A percentile compares a stretch with the other conserved stretches of the same genome.
phyloP scores from a whole-genome alignment of 2,329 filamentous ascomycete species.

The Botryotinia calthae region DNA sequence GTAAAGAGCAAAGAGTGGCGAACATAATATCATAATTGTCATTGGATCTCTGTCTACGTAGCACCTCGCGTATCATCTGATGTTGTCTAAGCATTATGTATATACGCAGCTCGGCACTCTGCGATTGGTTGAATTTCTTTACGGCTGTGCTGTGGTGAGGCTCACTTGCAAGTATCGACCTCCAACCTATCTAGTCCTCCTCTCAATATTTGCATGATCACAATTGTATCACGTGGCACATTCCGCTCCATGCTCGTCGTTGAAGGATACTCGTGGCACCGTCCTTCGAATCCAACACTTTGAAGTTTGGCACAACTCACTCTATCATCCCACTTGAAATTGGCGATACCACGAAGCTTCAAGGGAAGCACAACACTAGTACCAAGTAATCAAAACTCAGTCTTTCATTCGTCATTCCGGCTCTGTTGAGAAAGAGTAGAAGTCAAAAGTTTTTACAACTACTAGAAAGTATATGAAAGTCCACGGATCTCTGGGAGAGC shows the following conservation, averaged over 20 bases:
- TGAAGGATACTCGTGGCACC: neutral
- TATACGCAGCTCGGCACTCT: neutral
- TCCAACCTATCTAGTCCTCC: neutral
- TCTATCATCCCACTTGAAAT: too few species aligned
- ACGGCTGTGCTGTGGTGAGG: neutral
- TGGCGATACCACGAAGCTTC: neutral
- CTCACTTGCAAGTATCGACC: neutral
- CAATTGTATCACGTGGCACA: neutral
- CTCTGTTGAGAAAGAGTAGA: too few species aligned
- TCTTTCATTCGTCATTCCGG: neutral
- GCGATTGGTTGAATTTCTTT: neutral
- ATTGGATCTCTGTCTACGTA: neutral
- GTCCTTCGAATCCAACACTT: neutral
- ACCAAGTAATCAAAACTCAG: neutral
- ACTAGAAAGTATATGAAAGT: neutral
- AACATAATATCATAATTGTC: neutral
- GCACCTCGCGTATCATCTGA: neutral
- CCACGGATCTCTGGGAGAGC: too few species aligned
- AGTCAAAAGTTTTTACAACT: neutral
- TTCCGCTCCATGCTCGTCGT: neutral
- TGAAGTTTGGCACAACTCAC: neutral
- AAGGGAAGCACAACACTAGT: neutral
- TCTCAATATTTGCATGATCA: neutral
- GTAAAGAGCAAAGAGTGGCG: neutral
- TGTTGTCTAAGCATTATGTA: neutral